Evolutionary conservation across 352 stramenopile genomes (phyloP).

Genomic region (Pythium biforme): DNA sequence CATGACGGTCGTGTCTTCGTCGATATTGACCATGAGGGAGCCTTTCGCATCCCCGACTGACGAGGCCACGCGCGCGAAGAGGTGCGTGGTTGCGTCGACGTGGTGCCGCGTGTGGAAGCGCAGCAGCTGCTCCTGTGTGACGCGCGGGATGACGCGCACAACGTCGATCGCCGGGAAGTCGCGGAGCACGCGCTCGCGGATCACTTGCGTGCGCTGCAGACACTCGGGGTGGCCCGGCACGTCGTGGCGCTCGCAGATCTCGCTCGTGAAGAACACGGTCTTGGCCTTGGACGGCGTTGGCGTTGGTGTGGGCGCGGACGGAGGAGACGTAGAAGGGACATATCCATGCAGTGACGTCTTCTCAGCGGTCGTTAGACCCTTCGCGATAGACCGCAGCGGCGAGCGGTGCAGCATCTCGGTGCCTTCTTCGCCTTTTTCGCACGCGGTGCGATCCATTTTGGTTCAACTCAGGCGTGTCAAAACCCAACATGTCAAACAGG

Average conservation of each 20-base stretch:
- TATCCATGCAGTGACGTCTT: not conserved
- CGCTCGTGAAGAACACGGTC: slow-evolving; percentile 27
- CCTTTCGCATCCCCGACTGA: not conserved
- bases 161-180: slow-evolving; percentile 31
- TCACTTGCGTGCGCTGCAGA: slow-evolving; percentile 28
- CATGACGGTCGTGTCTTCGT: slow-evolving; percentile 40
- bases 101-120: slow-evolving; percentile 36
- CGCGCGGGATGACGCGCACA: slow-evolving; percentile 23
- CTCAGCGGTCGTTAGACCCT: not conserved
- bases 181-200: slow-evolving; percentile 28
- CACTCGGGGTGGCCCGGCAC: slow-evolving; percentile 33
- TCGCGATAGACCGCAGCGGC: slow-evolving; percentile 13
- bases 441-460: not conserved
- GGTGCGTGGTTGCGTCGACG: slow-evolving; percentile 29
- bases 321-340: too few species aligned
- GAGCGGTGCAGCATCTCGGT: slow-evolving; percentile 13
- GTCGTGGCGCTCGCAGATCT: slow-evolving; percentile 33
- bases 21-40: slow-evolving; percentile 24
- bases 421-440: not conserved
- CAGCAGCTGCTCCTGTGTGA: slow-evolving; percentile 31
- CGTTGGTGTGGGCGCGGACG: not conserved
- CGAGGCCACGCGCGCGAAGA: slow-evolving; percentile 20
- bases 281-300: slow-evolving; percentile 5
- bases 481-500: too few species aligned
- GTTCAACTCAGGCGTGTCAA: slow-evolving; percentile 1